A percentile compares a stretch with the other conserved stretches of the same genome.
phyloP scores from a whole-genome alignment of 805 yeast genomes.

The Monosporozyma solicola region DNA sequence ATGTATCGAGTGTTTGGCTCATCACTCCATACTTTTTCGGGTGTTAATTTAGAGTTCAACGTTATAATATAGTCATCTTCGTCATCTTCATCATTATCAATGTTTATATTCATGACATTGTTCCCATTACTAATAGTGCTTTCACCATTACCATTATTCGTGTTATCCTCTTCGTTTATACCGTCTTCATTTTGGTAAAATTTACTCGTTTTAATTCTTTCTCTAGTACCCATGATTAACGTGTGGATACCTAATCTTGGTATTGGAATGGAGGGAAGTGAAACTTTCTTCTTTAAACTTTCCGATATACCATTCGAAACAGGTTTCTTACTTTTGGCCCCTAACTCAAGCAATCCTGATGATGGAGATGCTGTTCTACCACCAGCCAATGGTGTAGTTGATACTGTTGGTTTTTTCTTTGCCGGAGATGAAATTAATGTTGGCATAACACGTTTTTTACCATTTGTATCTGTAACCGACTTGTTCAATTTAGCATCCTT shows the following conservation, averaged over 20 bases:
- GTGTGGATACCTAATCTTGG: constrained; percentile 62
- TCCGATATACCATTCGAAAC: constrained; percentile 2
- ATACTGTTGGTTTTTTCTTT: not conserved
- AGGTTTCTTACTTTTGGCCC: not conserved
- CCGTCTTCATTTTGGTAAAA: constrained; percentile 9
- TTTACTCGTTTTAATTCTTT: constrained; percentile 27
- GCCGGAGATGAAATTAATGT: constrained; percentile 40
- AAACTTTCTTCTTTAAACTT: constrained; percentile 25
- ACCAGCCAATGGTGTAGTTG: not conserved
- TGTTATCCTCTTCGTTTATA: constrained; percentile 6
- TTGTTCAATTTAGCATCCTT: constrained; percentile 31
- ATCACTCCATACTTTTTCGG: constrained; percentile 24
- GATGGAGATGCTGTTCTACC: not conserved
- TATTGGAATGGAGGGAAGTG: constrained; percentile 39
- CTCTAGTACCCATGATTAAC: constrained; percentile 49
- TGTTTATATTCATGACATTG: constrained; percentile 12
- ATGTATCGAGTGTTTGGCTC: constrained; percentile 24
- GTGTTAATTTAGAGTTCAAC: constrained; percentile 20
- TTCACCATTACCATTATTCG: constrained; percentile 13
- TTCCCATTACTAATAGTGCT: constrained; percentile 7
- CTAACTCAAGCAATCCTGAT: not conserved
- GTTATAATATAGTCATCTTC: constrained; percentile 25
- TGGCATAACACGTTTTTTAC: constrained; percentile 70
- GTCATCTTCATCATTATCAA: constrained; percentile 8
- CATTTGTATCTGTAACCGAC: constrained; percentile 62